phyloP scores from a whole-genome alignment of 23 red algal species.

The Gracilaria domingensis region DNA sequence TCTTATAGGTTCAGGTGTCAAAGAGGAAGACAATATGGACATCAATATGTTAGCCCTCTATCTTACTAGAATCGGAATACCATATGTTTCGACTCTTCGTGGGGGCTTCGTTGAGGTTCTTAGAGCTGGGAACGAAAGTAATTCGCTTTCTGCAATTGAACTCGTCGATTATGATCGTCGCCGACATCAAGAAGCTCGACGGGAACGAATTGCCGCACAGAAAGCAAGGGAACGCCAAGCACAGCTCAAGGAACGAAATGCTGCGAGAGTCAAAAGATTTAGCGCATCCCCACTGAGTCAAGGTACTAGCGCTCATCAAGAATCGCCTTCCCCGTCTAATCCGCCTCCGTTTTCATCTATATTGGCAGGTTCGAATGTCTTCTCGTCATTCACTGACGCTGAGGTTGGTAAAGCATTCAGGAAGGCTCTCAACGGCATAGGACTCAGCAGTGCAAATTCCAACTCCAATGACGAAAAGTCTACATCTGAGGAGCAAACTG shows the following conservation, averaged over 20 bases:
- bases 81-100: slow-evolving; percentile 86
- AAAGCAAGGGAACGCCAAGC: slow-evolving; percentile 20
- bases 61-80: slow-evolving; percentile 78
- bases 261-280: background rate
- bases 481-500: background rate
- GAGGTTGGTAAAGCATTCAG: slow-evolving; percentile 70
- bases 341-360: slow-evolving; percentile 6
- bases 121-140: slow-evolving; percentile 27
- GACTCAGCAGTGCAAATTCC: slow-evolving; percentile 22
- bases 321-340: background rate
- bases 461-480: slow-evolving; percentile 14
- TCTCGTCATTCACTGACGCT: slow-evolving; percentile 77
- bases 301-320: background rate
- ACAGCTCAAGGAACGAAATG: slow-evolving; percentile 10
- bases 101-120: slow-evolving; percentile 85
- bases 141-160: slow-evolving; percentile 61
- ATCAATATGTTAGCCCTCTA: slow-evolving; percentile 81
- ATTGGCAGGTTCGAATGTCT: slow-evolving; percentile 17
- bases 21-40: slow-evolving; percentile 84
- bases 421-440: slow-evolving; percentile 73
- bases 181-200: slow-evolving; percentile 53
- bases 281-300: background rate
- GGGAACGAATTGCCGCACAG: slow-evolving; percentile 38
- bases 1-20: slow-evolving; percentile 88
- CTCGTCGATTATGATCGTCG: slow-evolving; percentile 65